These are phyloP conservation scores for Rhizophagus clarus DNA, from an alignment of 192 early-diverging fungal genomes.

Conservation along the genomic window DNA sequence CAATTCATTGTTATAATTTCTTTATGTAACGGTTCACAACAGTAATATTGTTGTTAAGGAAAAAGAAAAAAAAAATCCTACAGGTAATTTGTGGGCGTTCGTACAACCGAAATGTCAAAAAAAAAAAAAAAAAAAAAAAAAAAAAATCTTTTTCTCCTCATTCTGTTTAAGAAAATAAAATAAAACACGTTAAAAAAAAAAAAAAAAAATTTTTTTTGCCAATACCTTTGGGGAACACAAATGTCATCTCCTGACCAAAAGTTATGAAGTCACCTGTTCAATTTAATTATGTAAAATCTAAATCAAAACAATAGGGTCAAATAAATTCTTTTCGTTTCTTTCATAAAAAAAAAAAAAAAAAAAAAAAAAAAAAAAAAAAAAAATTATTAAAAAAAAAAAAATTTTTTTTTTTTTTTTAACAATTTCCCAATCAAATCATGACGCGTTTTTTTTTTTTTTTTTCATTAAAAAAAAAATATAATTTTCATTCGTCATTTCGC, in stretches of 20 bases:
- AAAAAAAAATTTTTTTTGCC: not conserved
- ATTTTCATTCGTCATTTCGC: not conserved
- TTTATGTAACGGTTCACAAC: not conserved
- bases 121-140: not conserved
- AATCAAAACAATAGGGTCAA: not conserved
- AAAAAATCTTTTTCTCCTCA: not conserved
- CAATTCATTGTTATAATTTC: not conserved
- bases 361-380: no score
- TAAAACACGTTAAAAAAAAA: not conserved
- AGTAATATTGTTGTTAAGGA: not conserved
- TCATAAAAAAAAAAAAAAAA: no score
- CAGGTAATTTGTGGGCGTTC: not conserved
- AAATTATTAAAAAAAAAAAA: not conserved
- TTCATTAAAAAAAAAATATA: not conserved
- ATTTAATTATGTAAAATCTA: not conserved
- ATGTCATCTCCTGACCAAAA: not conserved
- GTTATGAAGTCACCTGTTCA: not conserved
- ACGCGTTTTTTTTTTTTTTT: not conserved
- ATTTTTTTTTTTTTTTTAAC: not conserved
- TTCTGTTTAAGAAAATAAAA: not conserved
- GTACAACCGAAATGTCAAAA: not conserved
- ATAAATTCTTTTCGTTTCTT: no score
- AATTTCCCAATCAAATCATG: not conserved
- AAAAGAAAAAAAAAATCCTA: no score
- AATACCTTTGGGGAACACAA: not conserved